Percentiles rank a stretch among this genome's conserved stretches.
phyloP scores from a whole-genome alignment of 805 yeast genomes.

The Candida taoyuanica region DNA sequence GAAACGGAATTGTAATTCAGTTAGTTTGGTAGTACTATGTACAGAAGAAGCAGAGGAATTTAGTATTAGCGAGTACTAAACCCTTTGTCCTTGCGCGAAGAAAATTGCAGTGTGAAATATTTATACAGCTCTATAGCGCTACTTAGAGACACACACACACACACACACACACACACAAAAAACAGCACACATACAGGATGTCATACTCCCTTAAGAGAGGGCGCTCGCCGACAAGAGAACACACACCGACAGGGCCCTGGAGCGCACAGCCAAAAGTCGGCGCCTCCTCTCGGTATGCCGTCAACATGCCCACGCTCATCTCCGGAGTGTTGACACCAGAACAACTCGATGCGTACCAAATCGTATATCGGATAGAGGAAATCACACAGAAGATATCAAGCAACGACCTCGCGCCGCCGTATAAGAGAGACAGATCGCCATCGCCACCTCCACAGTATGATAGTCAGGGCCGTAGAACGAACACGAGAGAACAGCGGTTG shows the following conservation, averaged over 20 bases:
- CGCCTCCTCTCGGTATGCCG: constrained; percentile 13
- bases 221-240: constrained; percentile 7
- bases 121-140: too few relatives aligned
- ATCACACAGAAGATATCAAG: constrained; percentile 55
- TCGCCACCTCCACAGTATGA: constrained; percentile 95
- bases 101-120: too few relatives aligned
- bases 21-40: too few relatives aligned
- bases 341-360: constrained; percentile 72
- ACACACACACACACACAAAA: not conserved
- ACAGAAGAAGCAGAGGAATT: too few relatives aligned
- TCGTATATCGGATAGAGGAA: constrained; percentile 73
- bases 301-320: constrained; percentile 37
- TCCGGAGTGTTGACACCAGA: constrained; percentile 59
- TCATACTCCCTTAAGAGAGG: constrained; percentile 14
- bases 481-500: constrained; percentile 73
- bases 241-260: constrained; percentile 12
- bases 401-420: constrained; percentile 46
- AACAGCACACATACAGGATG: not conserved
- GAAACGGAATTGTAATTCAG: too few relatives aligned
- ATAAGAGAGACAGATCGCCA: constrained; percentile 53
- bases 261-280: constrained; percentile 11
- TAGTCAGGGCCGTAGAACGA: constrained; percentile 71
- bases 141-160: too few relatives aligned
- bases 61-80: too few relatives aligned
- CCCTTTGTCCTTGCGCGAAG: too few relatives aligned